Conservation (phyloP, 805 yeast genomes). For the Tetrapisispora iriomotensis region DNA sequence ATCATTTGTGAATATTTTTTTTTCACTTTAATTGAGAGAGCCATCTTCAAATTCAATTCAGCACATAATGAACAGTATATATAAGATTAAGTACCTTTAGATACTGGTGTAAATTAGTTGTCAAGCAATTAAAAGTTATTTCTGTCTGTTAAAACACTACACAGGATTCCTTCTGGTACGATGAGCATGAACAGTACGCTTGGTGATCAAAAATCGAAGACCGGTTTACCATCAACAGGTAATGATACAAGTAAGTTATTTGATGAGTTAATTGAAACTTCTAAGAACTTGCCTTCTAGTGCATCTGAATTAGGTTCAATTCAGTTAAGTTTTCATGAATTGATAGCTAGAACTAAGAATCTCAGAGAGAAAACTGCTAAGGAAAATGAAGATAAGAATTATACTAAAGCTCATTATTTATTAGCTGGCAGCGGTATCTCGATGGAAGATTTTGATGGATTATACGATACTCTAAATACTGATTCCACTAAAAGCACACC, state of each 20-base stretch:
- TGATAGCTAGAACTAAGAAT: constrained; percentile 54
- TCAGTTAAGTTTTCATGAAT: constrained; percentile 69
- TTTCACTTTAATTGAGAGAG: too few species aligned
- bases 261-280: constrained; percentile 61
- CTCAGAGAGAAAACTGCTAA: constrained; percentile 38
- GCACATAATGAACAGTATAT: too few species aligned
- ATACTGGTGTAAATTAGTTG: too few species aligned
- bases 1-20: too few species aligned
- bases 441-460: constrained; percentile 69
- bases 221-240: not conserved
- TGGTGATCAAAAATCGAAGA: not conserved
- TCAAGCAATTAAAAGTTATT: too few species aligned
- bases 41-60: too few species aligned
- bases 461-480: constrained; percentile 32
- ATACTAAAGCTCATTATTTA: constrained; percentile 75
- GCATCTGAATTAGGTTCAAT: constrained; percentile 67
- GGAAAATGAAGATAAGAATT: constrained; percentile 15
- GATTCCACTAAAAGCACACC: not conserved
- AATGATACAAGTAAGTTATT: not conserved
- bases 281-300: constrained; percentile 60
- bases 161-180: not conserved
- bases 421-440: constrained; percentile 84
- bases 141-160: too few species aligned
- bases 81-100: too few species aligned
- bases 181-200: not conserved